These are phyloP conservation scores for Lactarius deliciosus DNA, from an alignment of 768 basidiomycete genomes.

Conservation along the genomic window DNA sequence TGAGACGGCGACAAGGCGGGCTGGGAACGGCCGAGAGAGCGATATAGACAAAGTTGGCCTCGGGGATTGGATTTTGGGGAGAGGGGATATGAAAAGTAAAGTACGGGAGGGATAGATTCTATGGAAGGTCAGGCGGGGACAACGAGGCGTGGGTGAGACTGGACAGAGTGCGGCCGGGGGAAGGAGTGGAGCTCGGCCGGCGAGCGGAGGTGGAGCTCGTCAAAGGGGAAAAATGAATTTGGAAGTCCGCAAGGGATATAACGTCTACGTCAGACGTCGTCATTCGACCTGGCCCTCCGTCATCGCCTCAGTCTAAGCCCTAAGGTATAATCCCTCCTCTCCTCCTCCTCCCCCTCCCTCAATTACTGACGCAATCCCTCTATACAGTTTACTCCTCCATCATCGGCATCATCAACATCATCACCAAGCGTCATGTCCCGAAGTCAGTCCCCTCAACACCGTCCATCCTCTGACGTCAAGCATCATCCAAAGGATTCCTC, in stretches of 20 bases:
- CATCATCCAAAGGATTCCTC: slow-evolving; percentile 15
- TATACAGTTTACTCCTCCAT: neutral
- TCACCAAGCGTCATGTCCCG: slow-evolving; percentile 32
- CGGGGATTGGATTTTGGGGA: slow-evolving; percentile 11
- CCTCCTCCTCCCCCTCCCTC: neutral
- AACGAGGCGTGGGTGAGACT: slow-evolving; percentile 19
- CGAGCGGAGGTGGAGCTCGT: slow-evolving; percentile 23
- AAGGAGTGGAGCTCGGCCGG: slow-evolving; percentile 29
- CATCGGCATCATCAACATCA: neutral
- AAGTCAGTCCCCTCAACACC: slow-evolving; percentile 36
- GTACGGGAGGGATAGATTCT: slow-evolving; percentile 19
- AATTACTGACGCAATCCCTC: slow-evolving; percentile 17
- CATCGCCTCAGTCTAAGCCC: slow-evolving; percentile 19
- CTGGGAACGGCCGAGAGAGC: slow-evolving; percentile 25
- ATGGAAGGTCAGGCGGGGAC: slow-evolving; percentile 30
- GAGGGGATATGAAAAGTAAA: slow-evolving; percentile 22
- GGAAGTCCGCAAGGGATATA: slow-evolving; percentile 46
- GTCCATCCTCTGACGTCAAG: slow-evolving; percentile 31
- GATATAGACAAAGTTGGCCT: slow-evolving; percentile 8
- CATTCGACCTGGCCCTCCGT: slow-evolving; percentile 37
- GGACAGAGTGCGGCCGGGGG: slow-evolving; percentile 19
- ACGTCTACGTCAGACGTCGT: slow-evolving; percentile 47
- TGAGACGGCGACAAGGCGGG: slow-evolving; percentile 24
- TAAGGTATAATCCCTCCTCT: neutral
- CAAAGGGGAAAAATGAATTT: slow-evolving; percentile 30